Conservation (phyloP, 2,329 filamentous ascomycete genomes). For the Phaeosphaeriaceae sp. region DNA sequence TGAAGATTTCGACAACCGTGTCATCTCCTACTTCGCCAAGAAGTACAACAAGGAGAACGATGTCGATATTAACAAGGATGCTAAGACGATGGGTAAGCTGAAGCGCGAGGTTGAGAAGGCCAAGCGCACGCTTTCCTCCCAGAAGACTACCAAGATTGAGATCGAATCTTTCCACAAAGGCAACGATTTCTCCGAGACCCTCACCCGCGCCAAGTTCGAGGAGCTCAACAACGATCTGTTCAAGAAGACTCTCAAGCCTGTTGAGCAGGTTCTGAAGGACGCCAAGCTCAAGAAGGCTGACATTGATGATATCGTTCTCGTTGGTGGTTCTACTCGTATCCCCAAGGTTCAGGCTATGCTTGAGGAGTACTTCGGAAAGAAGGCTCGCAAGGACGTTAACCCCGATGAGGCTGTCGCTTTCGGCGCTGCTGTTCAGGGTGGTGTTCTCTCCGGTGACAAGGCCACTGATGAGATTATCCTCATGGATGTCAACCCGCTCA, state of each 20-base stretch:
- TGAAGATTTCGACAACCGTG: slow-evolving; percentile 98
- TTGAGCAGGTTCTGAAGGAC: slow-evolving; percentile 98
- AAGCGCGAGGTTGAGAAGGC: slow-evolving; percentile 99
- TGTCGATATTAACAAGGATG: slow-evolving; percentile 90
- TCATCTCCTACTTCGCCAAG: slow-evolving; percentile 97
- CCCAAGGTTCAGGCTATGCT: slow-evolving; percentile 95
- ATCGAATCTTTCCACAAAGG: slow-evolving; percentile 97
- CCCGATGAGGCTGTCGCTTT: slow-evolving; percentile 98
- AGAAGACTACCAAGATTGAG: slow-evolving; percentile 92
- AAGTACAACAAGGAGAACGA: slow-evolving; percentile 97
- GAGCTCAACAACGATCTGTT: slow-evolving; percentile 99
- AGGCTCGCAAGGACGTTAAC: slow-evolving; percentile 99
- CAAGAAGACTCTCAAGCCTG: slow-evolving; percentile 99
- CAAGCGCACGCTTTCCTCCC: slow-evolving; percentile 93
- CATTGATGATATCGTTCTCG: slow-evolving; percentile 94
- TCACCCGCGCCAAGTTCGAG: slow-evolving; percentile 99
- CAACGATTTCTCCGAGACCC: slow-evolving; percentile 97
- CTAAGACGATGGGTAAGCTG: slow-evolving; percentile 98
- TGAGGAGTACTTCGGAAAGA: slow-evolving; percentile 98
- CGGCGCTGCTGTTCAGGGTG: slow-evolving; percentile 95
- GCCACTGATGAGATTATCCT: slow-evolving; percentile 82
- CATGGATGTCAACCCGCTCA: slow-evolving; percentile 97
- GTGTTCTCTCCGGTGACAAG: slow-evolving; percentile 89
- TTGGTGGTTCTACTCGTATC: slow-evolving; percentile 98
- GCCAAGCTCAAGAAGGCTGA: slow-evolving; percentile 96